These are phyloP conservation scores for Chytridium lagenaria DNA, from an alignment of 371 early-diverging fungal species.

Conservation along the genomic window DNA sequence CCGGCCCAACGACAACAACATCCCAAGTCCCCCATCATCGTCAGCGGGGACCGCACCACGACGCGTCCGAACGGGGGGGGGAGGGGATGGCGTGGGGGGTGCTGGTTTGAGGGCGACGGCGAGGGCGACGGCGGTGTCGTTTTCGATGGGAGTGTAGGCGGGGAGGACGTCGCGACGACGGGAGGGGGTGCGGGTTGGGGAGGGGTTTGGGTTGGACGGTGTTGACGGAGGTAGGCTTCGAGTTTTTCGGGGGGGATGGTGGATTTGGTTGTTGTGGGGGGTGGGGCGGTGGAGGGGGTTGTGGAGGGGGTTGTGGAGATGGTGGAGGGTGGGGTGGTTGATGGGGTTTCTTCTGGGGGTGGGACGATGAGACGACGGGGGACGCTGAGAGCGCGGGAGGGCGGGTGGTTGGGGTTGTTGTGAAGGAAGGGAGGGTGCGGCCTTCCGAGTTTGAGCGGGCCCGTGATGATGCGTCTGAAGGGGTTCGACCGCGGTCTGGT, in stretches of 20 bases:
- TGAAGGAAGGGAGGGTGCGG: neutral
- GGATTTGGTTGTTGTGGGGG: neutral
- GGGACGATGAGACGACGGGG: neutral
- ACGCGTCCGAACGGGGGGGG: neutral
- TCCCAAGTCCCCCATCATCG: neutral
- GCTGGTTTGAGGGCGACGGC: neutral
- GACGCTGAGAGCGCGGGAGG: neutral
- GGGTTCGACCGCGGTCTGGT: neutral
- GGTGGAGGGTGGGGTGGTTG: neutral
- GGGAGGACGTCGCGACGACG: slow-evolving; percentile 4
- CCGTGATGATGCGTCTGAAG: neutral
- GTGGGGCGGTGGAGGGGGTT: neutral
- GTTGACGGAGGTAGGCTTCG: slow-evolving; percentile 9
- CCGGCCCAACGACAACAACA: neutral
- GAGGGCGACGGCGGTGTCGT: neutral
- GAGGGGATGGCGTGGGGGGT: no score
- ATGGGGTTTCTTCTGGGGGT: neutral
- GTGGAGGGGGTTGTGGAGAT: neutral
- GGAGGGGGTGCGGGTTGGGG: neutral
- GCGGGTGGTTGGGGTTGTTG: neutral
- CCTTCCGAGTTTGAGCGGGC: neutral
- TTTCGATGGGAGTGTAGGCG: neutral
- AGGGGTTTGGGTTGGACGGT: neutral
- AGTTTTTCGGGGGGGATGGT: slow-evolving; percentile 7
- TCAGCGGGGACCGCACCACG: neutral